Percentiles rank a stretch among this genome's conserved stretches.
Evolutionary conservation across 768 basidiomycete species (phyloP).

Genomic region (Macrolepiota dolichaula): DNA sequence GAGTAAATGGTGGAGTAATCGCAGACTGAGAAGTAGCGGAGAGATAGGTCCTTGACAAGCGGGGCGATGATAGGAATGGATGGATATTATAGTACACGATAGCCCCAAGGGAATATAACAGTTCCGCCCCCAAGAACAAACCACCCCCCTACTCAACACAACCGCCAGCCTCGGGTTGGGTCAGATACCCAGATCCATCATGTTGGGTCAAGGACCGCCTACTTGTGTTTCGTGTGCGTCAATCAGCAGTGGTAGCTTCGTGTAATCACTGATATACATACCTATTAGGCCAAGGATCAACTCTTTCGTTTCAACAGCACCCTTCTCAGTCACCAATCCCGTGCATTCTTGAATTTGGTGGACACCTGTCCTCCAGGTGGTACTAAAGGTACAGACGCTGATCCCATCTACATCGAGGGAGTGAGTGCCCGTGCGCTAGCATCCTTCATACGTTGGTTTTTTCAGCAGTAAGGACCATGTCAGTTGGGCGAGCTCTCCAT

Average conservation of each 20-base stretch:
- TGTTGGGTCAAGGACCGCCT: background rate
- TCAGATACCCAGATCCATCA: background rate
- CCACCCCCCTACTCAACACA: background rate
- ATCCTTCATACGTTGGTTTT: background rate
- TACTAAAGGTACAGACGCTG: background rate
- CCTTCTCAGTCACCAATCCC: background rate
- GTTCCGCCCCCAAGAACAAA: too few species aligned
- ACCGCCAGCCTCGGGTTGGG: background rate
- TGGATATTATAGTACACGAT: too few species aligned
- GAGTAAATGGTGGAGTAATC: too few species aligned
- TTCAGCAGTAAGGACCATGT: background rate
- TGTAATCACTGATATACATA: background rate
- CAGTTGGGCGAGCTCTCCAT: background rate
- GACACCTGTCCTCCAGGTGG: background rate
- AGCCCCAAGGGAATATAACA: too few species aligned
- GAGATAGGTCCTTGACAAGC: too few species aligned
- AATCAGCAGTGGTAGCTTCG: background rate
- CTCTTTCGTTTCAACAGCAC: background rate
- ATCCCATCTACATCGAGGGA: background rate
- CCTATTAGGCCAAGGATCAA: background rate
- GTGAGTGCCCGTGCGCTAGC: background rate
- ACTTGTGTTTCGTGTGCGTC: background rate
- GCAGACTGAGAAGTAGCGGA: too few species aligned
- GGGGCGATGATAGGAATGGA: too few species aligned
- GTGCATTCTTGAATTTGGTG: background rate